Evolutionary conservation across 2,329 filamentous ascomycete species (phyloP), one percentile per base, ranked within the genome.

Genomic region (Chalaropsis ovoidea): DNA sequence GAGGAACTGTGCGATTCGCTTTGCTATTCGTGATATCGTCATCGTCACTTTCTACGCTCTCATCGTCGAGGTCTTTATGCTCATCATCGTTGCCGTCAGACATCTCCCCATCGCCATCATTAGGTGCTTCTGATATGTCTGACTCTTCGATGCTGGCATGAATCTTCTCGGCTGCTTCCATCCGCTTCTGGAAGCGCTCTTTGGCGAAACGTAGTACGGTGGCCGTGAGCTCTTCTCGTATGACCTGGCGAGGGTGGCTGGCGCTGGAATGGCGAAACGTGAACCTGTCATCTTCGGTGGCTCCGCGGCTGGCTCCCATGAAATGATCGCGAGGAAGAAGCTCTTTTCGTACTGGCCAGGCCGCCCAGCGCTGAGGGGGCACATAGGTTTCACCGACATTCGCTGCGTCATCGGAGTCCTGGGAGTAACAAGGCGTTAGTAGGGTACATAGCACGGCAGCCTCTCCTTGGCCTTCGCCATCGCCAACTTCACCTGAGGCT

Each of bases 271-370:
- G 63, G 11, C 60, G 54, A 19, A 61, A 41, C 2, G 43, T 39
- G 19, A 41, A 41, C 31, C 45, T 19, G 22, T 64, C 62, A 13
- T 64, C 63, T 19, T 65, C 63, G 1, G 39, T 42, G 11, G 43
- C 13, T 56, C 63, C 45, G 0, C 42, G 41, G 42, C 35, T 41
- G 41, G 58, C 17, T 19, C 61, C 56, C 35, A 64, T 62, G 11
- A 61, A 64, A 39, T 65, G 39, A 62, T 67, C 41, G 10, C 19
- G 19, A 1, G 88, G 89, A 7, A 94, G 84, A 31, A 80, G 76
- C 7, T 78, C 75, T 3, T 82, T 78, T 22, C 79, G 79, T 71
- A 95, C 74, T 3, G 93, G 93, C 93, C 93, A 96, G 0, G 91
- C 88, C 19, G 89, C 89, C 92, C 93, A 96, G 3, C 72, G 69